Base-by-base conservation (phyloP, 441 rosid species). In the Kokia cookei region DNA sequence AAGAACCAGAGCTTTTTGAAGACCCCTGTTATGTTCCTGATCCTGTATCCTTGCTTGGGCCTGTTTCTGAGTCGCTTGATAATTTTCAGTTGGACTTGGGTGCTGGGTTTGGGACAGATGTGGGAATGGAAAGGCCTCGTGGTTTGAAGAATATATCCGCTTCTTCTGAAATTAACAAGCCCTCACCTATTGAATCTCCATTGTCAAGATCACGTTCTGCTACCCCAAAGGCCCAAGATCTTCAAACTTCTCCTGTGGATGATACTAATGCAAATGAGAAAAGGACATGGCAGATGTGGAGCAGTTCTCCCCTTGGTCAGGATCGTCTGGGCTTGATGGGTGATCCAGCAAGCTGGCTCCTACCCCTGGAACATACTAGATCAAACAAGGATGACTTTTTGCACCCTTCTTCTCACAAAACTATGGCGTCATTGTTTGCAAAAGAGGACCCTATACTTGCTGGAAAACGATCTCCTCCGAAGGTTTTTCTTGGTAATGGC, bases 201-300 rank as follows among this genome's bases (percentile, higher is more conserved):
- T 61, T 92, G 68, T 91, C 99, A 54, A 86, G 87, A 75, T 76
- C 79, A 67, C 89, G 92, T 19, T 76, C 74, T 73, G 79, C 84
- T 73, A 75, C 84, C 58, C 77, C 85, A 22, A 84, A 77, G 73
- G 71, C 81, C 74, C 90, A 85, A 69, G 89, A 89, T 72, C 60
- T 63, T 73, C 84, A 78, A 37, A 54, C 71, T 24, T 69, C 72
- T 35, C 64, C 77, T 61, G 65, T 53, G 59, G 82, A 85, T 73
- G 86, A 84, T 71, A 51, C 82, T 57, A 81, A 79, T 78, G 69
- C 59, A 26, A 82, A 79, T 79, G 90, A 84, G 75, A 5, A 83
- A 69, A 90, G 96, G 79, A 84, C 89, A 45, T 95, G 99, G 98
- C 96, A 93, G 80, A 87, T 95, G 97, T 95, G 99, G 99, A 91